Base-by-base conservation (phyloP, 805 yeast species). In the Kluyveromyces siamensis region DNA sequence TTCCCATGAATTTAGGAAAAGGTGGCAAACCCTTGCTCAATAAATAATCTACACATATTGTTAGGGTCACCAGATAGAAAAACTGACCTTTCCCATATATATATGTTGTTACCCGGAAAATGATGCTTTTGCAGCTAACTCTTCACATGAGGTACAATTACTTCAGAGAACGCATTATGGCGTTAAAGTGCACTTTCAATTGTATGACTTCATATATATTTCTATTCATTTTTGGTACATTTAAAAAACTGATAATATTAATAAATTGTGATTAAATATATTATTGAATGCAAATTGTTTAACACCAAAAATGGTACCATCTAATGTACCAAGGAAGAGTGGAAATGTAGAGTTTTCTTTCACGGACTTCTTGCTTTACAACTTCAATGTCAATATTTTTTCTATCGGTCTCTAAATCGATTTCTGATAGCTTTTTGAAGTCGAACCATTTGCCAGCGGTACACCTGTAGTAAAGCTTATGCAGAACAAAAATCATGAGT, bases 391-490 rank as follows among this genome's bases (percentile, higher is more conserved):
- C 80, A 30, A 71, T 55, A 41, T 73, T 73, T 51, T 79, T 72
- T 59, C 78, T 68, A 27, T 81, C 83, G 27, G 77, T 68, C 49
- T 74, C 78, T 37, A 79, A 67, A 55, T 79, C 83, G 53, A 79
- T 72, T 37, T 75, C 77, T 35, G 59, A 55, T 18, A 72, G 67
- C 7, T 59, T 63, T 43, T 72, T 57, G 55, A 63, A 58, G 40
- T 62, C 63, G 49, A 50, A 52, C 53, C 57, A 56, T 42, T 54
- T 56, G 11, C 54, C 54, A 2, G 47, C 45, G 16, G 40, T 44
- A 14, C 33, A 53, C 41, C 61, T 54, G 50, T 53, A 68, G 69
- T 74, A 73, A 43, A 76, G 41, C 62, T 77, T 77, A 69, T 77
- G 79, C 51, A 67, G 69, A 8, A 70, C n/a, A 62, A 69, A 77